Conservation (phyloP, 306 rosid species). For the Cicer judaicum region DNA sequence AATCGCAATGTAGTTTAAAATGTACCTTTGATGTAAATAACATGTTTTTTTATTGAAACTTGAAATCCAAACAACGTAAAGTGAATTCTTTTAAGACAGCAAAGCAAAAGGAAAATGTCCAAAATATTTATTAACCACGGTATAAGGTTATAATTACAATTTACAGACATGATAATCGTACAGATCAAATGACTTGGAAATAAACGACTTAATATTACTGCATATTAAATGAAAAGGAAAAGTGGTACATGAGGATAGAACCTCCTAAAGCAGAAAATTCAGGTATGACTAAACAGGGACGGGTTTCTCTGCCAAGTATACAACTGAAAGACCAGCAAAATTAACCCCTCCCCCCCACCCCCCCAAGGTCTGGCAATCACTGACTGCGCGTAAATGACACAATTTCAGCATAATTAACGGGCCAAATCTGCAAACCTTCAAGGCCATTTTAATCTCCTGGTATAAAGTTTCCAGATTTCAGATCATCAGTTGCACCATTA, state of each 20-base stretch:
- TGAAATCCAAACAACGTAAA: conserved; percentile 1
- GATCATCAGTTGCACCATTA: no score
- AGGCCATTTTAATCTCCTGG: no score
- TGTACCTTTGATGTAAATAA: conserved; percentile 19
- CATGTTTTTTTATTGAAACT: conserved; percentile 20
- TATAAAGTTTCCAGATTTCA: no score
- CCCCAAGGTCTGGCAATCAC: no score
- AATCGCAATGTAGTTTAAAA: not conserved
- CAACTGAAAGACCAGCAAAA: not conserved
- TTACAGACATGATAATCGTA: conserved; percentile 10
- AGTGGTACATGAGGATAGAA: not conserved
- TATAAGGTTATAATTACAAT: conserved; percentile 33
- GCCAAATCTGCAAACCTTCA: no score
- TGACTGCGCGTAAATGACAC: no score
- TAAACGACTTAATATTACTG: not conserved
- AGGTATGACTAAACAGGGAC: not conserved
- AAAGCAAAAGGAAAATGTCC: not conserved
- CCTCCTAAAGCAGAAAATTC: conserved; percentile 7
- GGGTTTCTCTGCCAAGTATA: not conserved
- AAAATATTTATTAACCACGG: conserved; percentile 2
- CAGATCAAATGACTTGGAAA: not conserved
- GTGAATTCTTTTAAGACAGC: not conserved
- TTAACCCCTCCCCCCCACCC: not conserved
- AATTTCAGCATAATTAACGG: no score
- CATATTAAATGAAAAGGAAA: conserved; percentile 10